Base-by-base conservation (phyloP, 2,329 filamentous ascomycete genomes). In the Lomentospora prolificans region DNA sequence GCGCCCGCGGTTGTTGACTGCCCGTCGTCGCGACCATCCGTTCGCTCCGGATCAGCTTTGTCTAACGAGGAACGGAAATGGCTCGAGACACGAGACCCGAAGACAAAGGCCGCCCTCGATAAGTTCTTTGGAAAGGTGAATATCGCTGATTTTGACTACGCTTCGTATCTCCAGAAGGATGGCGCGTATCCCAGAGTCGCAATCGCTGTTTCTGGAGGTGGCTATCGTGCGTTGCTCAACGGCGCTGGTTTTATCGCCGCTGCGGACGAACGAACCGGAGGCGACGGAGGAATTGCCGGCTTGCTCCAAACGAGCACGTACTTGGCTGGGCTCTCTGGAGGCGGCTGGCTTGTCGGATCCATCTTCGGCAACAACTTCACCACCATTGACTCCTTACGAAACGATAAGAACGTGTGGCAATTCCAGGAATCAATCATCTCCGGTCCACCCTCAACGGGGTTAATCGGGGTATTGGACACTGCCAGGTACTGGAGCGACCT, bases 301-400 rank as follows among this genome's bases (percentile, higher is more conserved):
- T 71, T 95, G 60, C 73, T 96, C 59, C 90, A 96, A 72, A 79
- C 86, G 3, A 71, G 88, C 0, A 95, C 89, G 0, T 96, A 95
- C 65, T 68, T 95, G 10, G 78, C 89, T 2, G 90, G 89, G 7
- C 75, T 95, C 3, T 92, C 88, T 6, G 90, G 90, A 28, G 90
- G 90, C 55, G 82, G 85, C 53, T 95, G 90, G 90, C 75, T 95
- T 17, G 80, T 95, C 3, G 88, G 89, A n/a, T 89, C 86, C 55
- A 73, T 95, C 8, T 91, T 82, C 65, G 74, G 83, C 62, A 96
- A 96, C 75, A 95, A 95, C 72, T 95, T 90, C 66, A 86, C 84
- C 8, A 82, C 84, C 0, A 78, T 91, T 3, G 69, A 79, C 50
- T 67, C 67, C 50, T 51, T 73, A 3, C 67, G 71, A 58, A 65